A percentile compares a stretch with the other conserved stretches of the same genome.
phyloP scores from a whole-genome alignment of 441 rosid genomes.

The Lepidium campestre region DNA sequence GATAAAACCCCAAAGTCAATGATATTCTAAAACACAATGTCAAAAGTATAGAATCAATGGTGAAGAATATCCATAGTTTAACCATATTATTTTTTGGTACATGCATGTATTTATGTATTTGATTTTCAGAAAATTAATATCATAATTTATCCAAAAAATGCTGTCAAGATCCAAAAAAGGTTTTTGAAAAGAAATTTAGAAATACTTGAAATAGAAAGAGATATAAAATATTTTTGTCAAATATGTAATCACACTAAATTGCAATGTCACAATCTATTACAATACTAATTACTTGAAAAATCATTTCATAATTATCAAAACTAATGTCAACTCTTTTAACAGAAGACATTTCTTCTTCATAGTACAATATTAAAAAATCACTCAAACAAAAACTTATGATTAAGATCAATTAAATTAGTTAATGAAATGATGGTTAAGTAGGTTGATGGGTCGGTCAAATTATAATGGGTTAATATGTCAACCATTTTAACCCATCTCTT shows the following conservation, averaged over 20 bases:
- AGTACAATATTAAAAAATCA: too few species aligned
- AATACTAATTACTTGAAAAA: not conserved
- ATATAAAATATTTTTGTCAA: not conserved
- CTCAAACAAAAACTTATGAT: too few species aligned
- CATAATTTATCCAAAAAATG: not conserved
- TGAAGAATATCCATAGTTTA: constrained; percentile 17
- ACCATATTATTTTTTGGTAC: not conserved
- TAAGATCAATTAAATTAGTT: too few species aligned
- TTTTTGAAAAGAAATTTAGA: not conserved
- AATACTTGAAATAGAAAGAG: not conserved
- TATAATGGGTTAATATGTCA: too few species aligned
- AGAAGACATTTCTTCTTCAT: not conserved
- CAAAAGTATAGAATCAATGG: not conserved
- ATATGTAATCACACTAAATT: not conserved
- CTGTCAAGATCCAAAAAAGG: not conserved
- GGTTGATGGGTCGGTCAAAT: too few species aligned
- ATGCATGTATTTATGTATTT: constrained; percentile 5
- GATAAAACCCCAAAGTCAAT: constrained; percentile 14
- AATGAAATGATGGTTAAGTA: too few species aligned
- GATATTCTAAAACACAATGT: constrained; percentile 9
- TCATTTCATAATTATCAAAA: not conserved
- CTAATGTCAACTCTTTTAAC: not conserved
- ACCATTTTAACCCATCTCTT: too few species aligned
- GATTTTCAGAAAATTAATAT: not conserved
- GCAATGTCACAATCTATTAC: not conserved